Conservation (phyloP, 768 basidiomycete genomes). For the Mycena venus region DNA sequence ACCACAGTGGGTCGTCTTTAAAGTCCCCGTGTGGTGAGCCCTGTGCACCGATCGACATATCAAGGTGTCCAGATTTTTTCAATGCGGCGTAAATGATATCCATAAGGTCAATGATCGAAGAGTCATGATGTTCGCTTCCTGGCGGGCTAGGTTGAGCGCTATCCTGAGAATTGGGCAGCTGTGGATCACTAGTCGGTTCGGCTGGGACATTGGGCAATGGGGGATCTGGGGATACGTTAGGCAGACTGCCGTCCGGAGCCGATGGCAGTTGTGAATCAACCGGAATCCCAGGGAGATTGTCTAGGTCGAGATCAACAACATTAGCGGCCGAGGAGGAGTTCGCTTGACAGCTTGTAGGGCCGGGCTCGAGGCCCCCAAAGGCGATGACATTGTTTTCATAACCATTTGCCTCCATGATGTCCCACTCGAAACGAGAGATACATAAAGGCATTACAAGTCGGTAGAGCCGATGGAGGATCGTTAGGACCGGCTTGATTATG, state of each 20-base stretch:
- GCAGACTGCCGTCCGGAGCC: too few species aligned
- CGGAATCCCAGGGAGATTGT: too few species aligned
- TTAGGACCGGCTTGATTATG: background rate
- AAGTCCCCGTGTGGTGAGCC: background rate
- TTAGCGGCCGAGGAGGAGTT: background rate
- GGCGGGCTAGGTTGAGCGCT: too few species aligned
- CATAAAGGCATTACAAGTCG: slow-evolving; percentile 15
- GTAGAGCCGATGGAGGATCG: background rate
- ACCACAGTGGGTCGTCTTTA: background rate
- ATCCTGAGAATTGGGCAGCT: too few species aligned
- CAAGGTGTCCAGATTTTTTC: too few species aligned
- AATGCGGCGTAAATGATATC: too few species aligned
- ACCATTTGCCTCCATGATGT: background rate
- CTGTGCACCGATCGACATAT: background rate
- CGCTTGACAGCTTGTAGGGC: background rate
- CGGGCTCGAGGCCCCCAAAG: background rate
- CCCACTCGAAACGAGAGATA: slow-evolving; percentile 19
- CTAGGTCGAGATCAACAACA: background rate
- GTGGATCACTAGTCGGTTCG: too few species aligned
- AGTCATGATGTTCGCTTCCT: too few species aligned
- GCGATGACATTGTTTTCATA: slow-evolving; percentile 8
- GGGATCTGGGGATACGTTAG: too few species aligned
- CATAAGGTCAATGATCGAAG: too few species aligned
- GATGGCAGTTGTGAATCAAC: too few species aligned
- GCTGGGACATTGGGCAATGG: too few species aligned